These are phyloP conservation scores for Xylaria venustula DNA, from an alignment of 495 filamentous ascomycete species.

Conservation along the genomic window DNA sequence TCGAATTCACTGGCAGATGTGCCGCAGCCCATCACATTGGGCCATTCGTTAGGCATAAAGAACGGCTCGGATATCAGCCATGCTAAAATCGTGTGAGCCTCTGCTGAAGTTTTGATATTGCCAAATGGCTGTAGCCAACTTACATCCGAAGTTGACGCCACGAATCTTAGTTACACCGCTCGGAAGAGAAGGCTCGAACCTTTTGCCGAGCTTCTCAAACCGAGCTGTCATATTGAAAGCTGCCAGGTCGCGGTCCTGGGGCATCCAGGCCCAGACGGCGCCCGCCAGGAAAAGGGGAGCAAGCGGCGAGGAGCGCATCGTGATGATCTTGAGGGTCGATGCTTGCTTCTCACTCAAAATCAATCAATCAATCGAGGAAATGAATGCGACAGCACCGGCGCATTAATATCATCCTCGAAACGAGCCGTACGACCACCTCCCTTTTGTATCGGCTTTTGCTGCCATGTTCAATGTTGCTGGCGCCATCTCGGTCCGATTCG, in stretches of 20 bases:
- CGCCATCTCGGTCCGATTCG: background rate
- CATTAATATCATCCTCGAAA: too few relatives aligned
- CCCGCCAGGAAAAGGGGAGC: slow-evolving; percentile 18
- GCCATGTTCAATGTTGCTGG: background rate
- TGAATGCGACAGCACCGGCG: background rate
- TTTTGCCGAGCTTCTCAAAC: slow-evolving; percentile 25
- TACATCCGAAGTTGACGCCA: slow-evolving; percentile 28
- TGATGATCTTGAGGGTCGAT: slow-evolving; percentile 3
- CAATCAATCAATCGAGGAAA: background rate
- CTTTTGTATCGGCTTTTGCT: background rate
- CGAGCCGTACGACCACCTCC: too few relatives aligned
- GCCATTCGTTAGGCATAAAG: slow-evolving; percentile 52
- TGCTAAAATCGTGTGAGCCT: slow-evolving; percentile 5
- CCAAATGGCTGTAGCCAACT: background rate
- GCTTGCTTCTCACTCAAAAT: background rate
- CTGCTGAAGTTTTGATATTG: background rate
- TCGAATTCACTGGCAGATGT: slow-evolving; percentile 51
- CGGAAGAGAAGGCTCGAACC: slow-evolving; percentile 18
- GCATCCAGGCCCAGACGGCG: slow-evolving; percentile 21
- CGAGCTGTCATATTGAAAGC: slow-evolving; percentile 25
- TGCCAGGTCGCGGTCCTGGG: slow-evolving; percentile 22
- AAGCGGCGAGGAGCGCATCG: slow-evolving; percentile 20
- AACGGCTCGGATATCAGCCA: slow-evolving; percentile 55
- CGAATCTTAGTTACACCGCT: slow-evolving; percentile 26
- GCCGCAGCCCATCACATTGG: slow-evolving; percentile 53